phyloP scores from a whole-genome alignment of 805 yeast genomes.

The Zygotorulaspora danielsina region DNA sequence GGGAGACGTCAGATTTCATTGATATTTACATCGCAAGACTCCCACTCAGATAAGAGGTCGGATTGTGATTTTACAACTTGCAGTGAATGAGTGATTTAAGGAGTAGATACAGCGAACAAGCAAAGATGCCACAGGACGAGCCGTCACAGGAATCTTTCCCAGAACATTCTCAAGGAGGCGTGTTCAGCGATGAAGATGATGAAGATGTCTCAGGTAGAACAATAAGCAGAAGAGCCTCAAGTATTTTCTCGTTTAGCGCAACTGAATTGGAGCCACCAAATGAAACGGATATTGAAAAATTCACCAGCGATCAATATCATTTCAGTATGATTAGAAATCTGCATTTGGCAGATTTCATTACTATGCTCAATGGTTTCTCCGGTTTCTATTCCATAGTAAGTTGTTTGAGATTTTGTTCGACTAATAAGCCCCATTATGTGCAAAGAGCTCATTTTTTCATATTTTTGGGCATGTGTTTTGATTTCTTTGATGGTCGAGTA shows the following conservation, averaged over 20 bases:
- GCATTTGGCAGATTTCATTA: slow-evolving; percentile 95
- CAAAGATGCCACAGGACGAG: slow-evolving; percentile 10
- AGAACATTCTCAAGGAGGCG: slow-evolving; percentile 7
- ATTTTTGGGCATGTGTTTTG: slow-evolving; percentile 88
- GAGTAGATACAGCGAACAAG: slow-evolving; percentile 8
- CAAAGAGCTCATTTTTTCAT: slow-evolving; percentile 89
- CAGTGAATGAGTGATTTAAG: slow-evolving; percentile 11
- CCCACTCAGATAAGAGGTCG: no score
- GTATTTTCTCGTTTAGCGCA: slow-evolving; percentile 49
- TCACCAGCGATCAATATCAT: slow-evolving; percentile 79
- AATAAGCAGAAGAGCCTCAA: slow-evolving; percentile 51
- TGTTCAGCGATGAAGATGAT: slow-evolving; percentile 17
- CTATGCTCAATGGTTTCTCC: slow-evolving; percentile 87
- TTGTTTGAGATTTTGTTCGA: slow-evolving; percentile 73
- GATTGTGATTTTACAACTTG: no score
- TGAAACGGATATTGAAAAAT: slow-evolving; percentile 68
- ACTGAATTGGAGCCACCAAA: slow-evolving; percentile 71
- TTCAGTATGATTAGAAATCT: slow-evolving; percentile 79
- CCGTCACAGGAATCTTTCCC: slow-evolving; percentile 4
- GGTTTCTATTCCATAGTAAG: slow-evolving; percentile 90
- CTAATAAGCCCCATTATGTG: slow-evolving; percentile 62
- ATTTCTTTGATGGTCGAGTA: slow-evolving; percentile 94
- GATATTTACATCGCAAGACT: no score
- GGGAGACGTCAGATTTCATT: no score
- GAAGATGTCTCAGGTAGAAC: slow-evolving; percentile 27